These are phyloP conservation scores for Ceratocystis diversiconidia DNA, from an alignment of 2,329 filamentous ascomycete genomes.

Conservation along the genomic window DNA sequence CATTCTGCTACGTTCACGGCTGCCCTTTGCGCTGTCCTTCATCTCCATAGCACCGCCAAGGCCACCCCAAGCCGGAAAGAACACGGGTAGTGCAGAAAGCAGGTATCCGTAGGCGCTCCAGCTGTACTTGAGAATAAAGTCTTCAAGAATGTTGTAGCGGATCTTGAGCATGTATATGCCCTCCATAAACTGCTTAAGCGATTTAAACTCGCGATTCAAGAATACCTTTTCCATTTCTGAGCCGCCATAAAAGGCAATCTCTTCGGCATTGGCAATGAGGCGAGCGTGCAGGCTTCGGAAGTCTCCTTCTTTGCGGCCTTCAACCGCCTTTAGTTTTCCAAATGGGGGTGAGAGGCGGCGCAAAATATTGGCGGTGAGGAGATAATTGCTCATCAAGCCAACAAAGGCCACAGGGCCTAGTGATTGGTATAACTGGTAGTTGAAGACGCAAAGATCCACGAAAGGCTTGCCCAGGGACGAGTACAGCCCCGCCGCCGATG, in stretches of 20 bases:
- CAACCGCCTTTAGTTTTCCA: conserved; percentile 89
- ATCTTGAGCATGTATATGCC: conserved; percentile 96
- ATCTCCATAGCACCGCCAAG: conserved; percentile 60
- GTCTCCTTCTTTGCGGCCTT: conserved; percentile 87
- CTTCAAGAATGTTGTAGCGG: conserved; percentile 95
- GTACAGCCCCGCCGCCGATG: conserved; percentile 80
- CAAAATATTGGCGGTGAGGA: conserved; percentile 80
- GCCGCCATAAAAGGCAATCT: conserved; percentile 93
- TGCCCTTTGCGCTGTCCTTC: conserved; percentile 36
- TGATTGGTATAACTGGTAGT: conserved; percentile 88
- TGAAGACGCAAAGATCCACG: conserved; percentile 95
- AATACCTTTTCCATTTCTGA: conserved; percentile 91
- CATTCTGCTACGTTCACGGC: conserved; percentile 74
- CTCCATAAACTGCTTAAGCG: conserved; percentile 93
- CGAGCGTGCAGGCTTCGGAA: conserved; percentile 84
- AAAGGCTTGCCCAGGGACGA: conserved; percentile 95
- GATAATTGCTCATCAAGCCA: conserved; percentile 82
- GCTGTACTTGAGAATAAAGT: conserved; percentile 95
- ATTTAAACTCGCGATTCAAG: conserved; percentile 80
- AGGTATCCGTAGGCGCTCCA: conserved; percentile 98
- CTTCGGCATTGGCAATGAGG: conserved; percentile 90
- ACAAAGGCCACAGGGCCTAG: conserved; percentile 77
- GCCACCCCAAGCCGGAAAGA: conserved; percentile 87
- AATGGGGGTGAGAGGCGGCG: conserved; percentile 85
- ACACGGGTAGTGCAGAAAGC: conserved; percentile 81